Conservation (phyloP, 306 rosid genomes). For the Luffa aegyptiaca region DNA sequence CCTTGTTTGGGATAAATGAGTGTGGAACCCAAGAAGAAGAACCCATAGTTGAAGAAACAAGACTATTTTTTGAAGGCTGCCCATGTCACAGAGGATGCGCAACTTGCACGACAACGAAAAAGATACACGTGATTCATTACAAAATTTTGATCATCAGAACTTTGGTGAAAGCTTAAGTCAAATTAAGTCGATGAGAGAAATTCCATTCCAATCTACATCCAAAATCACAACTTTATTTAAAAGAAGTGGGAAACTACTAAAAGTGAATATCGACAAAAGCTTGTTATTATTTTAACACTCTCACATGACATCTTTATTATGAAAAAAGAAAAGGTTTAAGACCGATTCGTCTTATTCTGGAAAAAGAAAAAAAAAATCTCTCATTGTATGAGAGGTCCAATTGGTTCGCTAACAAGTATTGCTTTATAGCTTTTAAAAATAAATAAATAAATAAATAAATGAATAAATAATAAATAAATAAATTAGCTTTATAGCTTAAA, state of each 20-base stretch:
- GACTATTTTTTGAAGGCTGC: not conserved
- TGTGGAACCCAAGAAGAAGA: not conserved
- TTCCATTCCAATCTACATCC: not conserved
- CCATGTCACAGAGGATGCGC: not conserved
- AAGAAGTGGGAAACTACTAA: not conserved
- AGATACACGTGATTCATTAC: not conserved
- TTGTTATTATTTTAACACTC: not conserved
- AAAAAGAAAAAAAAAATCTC: not conserved
- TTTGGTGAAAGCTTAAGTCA: not conserved
- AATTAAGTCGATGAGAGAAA: not conserved
- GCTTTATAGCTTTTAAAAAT: no score
- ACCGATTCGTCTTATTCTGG: not conserved
- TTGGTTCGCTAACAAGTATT: not conserved
- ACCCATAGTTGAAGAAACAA: not conserved
- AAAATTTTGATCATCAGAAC: not conserved
- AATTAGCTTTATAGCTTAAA: no score
- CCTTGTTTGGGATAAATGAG: not conserved
- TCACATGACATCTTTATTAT: not conserved
- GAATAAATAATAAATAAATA: no score
- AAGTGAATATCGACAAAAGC: no score
- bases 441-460: no score
- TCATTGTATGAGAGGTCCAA: not conserved
- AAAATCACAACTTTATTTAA: not conserved
- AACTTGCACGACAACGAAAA: constrained; percentile 4
- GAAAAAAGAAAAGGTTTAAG: not conserved